Evolutionary conservation across 2,329 filamentous ascomycete species (phyloP).

Genomic region (Mycosphaerella sp.): DNA sequence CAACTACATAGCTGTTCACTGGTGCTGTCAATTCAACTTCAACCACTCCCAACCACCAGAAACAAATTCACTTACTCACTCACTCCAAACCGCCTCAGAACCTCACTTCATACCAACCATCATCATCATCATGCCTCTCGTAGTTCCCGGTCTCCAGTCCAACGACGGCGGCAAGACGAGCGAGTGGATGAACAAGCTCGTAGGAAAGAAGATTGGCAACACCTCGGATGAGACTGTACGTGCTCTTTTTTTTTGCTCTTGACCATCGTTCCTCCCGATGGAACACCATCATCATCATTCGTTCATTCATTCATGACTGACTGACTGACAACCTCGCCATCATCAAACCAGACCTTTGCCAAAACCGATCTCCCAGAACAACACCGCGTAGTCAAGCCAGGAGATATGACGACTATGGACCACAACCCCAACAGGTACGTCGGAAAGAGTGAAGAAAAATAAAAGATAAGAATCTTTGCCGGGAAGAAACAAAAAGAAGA

Average conservation of each 20-base stretch:
- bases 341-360: conserved; percentile 42
- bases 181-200: conserved; percentile 44
- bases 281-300: background rate
- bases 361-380: conserved; percentile 44
- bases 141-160: conserved; percentile 43
- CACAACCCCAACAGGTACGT: conserved; percentile 40
- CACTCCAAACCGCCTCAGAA: background rate
- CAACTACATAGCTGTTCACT: background rate
- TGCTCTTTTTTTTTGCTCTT: background rate
- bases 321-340: background rate
- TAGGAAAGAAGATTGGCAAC: conserved; percentile 49
- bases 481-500: no score
- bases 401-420: conserved; percentile 44
- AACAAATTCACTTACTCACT: background rate
- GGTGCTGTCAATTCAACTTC: background rate
- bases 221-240: conserved; percentile 40
- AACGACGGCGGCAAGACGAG: conserved; percentile 35
- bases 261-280: background rate
- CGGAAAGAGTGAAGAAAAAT: no score
- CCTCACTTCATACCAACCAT: background rate
- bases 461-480: no score
- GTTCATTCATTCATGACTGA: no score
- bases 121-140: conserved; percentile 42
- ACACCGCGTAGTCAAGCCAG: conserved; percentile 43
- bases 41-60: background rate